Base-by-base conservation (phyloP, 1,284 basidiomycete genomes). In the Schizophyllum amplum region DNA sequence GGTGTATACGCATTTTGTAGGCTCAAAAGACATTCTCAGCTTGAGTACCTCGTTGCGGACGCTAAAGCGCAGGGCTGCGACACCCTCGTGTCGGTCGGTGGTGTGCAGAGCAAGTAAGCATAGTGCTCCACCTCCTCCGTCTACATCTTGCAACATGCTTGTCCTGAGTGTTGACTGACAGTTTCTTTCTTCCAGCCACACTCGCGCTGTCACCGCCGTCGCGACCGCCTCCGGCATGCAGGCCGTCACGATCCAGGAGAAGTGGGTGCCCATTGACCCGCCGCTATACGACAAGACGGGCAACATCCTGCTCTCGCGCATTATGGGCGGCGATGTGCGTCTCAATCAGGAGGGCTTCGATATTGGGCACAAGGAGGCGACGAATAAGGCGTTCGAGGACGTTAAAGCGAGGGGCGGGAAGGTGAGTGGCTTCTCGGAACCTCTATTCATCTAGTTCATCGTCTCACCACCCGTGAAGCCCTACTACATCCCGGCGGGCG, bases 401-500 rank as follows among this genome's bases (percentile, higher is more conserved):
- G 63, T 66, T 4, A 24, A 46, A 48, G 55, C 57, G 3, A 61
- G 49, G 2, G 65, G 66, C 11, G 66, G 64, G n/a, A 65, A 61
- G 48, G 47, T 49, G 47, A 20, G 47, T n/a, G 27, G 27, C n/a
- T n/a, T n/a, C n/a, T n/a, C n/a, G n/a, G n/a, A n/a, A n/a, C n/a
- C n/a, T n/a, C n/a, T n/a, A n/a, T n/a, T n/a, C n/a, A n/a, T n/a
- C n/a, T n/a, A n/a, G n/a, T n/a, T n/a, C n/a, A n/a, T n/a, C n/a
- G n/a, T 46, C 48, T 11, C 48, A 21, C 48, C 24, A 11, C 6
- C 13, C 7, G 13, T 17, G 7, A 11, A 50, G 51, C 65, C 66
- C 1, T 67, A 66, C 56, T 65, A 65, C 51, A 67, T 66, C 46
- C 66, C 66, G 24, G 66, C 66, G 22, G 66, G 66, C 9, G 65